A percentile compares a stretch with the other conserved stretches of the same genome.
Conservation (phyloP, 352 stramenopile genomes). For the Phytophthora fragariae region DNA sequence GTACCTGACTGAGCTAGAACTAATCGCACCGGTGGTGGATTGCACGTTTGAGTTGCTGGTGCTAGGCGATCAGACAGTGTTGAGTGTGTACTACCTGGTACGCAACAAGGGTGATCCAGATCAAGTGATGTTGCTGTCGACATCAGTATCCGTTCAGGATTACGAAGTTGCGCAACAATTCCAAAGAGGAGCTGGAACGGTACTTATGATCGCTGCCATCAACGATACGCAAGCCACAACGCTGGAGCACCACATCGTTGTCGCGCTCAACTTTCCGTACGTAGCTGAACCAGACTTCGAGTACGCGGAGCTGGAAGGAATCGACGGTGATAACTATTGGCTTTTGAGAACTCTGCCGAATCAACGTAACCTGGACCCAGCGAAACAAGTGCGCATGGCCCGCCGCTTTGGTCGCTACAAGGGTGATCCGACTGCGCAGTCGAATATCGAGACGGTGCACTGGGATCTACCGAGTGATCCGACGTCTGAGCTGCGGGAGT, state of each 20-base stretch:
- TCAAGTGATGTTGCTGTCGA: constrained; percentile 34
- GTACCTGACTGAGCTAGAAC: constrained; percentile 35
- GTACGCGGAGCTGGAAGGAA: constrained; percentile 25
- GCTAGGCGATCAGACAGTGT: constrained; percentile 15
- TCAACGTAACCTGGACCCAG: constrained; percentile 21
- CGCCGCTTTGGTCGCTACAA: constrained; percentile 46
- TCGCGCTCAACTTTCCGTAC: constrained; percentile 43
- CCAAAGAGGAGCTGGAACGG: constrained; percentile 21
- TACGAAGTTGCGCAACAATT: constrained; percentile 31
- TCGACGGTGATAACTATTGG: constrained; percentile 32
- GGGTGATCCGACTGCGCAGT: constrained; percentile 37
- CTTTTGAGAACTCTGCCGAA: constrained; percentile 24
- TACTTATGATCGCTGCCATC: constrained; percentile 33
- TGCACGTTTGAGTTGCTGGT: constrained; percentile 36
- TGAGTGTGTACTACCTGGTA: constrained; percentile 39
- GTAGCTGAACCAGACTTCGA: constrained; percentile 24
- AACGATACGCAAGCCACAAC: constrained; percentile 21
- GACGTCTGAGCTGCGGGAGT: constrained; percentile 21
- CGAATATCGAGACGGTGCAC: constrained; percentile 43
- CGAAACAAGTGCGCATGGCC: constrained; percentile 33
- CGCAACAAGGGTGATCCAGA: constrained; percentile 24
- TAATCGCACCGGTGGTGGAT: constrained; percentile 52
- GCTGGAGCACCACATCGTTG: constrained; percentile 33
- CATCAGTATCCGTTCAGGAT: constrained; percentile 37
- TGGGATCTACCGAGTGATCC: constrained; percentile 38